Percentiles rank a stretch among this genome's conserved stretches.
Evolutionary conservation across 2,329 filamentous ascomycete species (phyloP).

Genomic region (Apiospora pterosperma): DNA sequence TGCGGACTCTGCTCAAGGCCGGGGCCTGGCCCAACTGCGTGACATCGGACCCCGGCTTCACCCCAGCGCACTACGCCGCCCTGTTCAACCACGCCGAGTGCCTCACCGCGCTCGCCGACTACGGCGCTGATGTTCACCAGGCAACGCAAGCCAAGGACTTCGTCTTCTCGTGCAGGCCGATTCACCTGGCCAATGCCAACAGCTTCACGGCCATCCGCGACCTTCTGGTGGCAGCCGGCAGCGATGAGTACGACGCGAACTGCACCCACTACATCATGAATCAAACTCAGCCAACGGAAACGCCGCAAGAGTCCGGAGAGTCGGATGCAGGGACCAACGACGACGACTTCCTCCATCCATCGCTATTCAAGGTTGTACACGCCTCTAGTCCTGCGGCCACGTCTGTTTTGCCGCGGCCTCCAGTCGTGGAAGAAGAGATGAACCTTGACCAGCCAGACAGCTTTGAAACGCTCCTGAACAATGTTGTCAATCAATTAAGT

Average conservation of each 20-base stretch:
- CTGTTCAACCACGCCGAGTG: not conserved
- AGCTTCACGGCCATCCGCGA: not conserved
- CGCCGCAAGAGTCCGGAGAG: too few relatives aligned
- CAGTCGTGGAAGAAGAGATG: too few relatives aligned
- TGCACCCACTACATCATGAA: not conserved
- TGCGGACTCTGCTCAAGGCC: not conserved
- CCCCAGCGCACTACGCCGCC: not conserved
- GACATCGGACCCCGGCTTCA: not conserved
- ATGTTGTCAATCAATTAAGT: too few relatives aligned
- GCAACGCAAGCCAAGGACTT: not conserved
- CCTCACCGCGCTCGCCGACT: not conserved
- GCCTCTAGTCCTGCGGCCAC: too few relatives aligned
- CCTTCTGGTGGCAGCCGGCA: not conserved
- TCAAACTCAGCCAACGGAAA: too few relatives aligned
- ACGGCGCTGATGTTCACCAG: not conserved
- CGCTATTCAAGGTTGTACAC: too few relatives aligned
- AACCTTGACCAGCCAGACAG: too few relatives aligned
- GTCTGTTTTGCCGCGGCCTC: too few relatives aligned
- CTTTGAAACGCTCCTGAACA: too few relatives aligned
- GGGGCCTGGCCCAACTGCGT: not conserved
- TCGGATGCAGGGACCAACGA: too few relatives aligned
- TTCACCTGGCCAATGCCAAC: not conserved
- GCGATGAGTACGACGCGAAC: not conserved
- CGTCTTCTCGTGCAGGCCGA: not conserved
- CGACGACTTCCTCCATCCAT: too few relatives aligned